These are phyloP conservation scores for Veloboletus limbatus DNA, from an alignment of 1,284 basidiomycete species.

Conservation along the genomic window DNA sequence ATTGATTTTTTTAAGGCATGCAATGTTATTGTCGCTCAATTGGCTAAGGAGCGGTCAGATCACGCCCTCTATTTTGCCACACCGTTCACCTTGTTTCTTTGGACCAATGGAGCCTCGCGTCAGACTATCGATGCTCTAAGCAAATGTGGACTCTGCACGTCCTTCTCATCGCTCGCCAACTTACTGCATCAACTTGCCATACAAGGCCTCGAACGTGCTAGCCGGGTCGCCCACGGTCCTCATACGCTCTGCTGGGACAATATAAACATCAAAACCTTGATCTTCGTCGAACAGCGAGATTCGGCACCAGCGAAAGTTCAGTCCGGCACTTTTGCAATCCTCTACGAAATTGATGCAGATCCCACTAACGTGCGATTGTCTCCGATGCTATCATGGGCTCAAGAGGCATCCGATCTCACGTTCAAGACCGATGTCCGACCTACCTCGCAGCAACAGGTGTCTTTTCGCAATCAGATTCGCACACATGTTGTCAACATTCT, in stretches of 20 bases:
- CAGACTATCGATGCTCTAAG: slow-evolving; percentile 7
- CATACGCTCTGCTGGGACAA: background rate
- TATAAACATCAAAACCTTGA: background rate
- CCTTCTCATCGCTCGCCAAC: background rate
- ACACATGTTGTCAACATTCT: background rate
- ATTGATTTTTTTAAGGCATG: slow-evolving; percentile 2
- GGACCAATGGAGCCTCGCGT: slow-evolving; percentile 4
- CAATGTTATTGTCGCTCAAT: background rate
- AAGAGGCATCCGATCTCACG: background rate
- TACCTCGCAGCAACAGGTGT: background rate
- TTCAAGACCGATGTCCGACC: background rate
- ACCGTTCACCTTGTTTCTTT: slow-evolving; percentile 6
- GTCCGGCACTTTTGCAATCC: background rate
- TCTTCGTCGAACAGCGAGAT: background rate
- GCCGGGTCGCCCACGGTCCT: background rate
- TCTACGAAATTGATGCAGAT: background rate
- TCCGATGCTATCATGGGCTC: background rate
- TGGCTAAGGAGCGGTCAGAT: background rate
- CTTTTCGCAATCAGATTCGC: background rate
- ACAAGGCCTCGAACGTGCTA: background rate
- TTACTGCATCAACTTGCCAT: background rate
- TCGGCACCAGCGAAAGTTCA: background rate
- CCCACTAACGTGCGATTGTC: background rate
- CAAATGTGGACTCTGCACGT: background rate
- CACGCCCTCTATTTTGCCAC: background rate